A percentile compares a stretch with the other conserved stretches of the same genome.
These are phyloP conservation scores for Penicillium sp. DNA, from an alignment of 2,329 filamentous ascomycete genomes.

Conservation along the genomic window DNA sequence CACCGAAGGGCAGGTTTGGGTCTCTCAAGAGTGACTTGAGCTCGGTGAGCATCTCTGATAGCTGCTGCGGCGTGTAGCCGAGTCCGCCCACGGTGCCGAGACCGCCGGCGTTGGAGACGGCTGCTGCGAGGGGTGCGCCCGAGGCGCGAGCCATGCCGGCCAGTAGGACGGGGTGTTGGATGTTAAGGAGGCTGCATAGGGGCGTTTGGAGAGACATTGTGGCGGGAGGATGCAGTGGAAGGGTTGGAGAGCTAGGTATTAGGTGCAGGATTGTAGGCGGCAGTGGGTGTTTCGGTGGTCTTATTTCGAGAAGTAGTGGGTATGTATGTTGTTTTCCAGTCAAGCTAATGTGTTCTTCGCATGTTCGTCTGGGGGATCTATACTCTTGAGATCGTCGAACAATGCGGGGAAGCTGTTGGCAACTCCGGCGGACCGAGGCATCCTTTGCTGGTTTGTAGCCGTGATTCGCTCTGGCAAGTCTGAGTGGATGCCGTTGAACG, in stretches of 20 bases:
- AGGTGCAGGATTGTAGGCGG: not conserved
- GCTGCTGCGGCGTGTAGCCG: conserved; percentile 71
- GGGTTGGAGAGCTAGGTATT: not conserved
- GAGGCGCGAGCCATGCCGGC: conserved; percentile 92
- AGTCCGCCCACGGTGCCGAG: conserved; percentile 65
- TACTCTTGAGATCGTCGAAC: not conserved
- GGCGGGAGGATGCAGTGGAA: not conserved
- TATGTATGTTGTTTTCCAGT: not conserved
- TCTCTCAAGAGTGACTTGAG: conserved; percentile 72
- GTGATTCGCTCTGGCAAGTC: not conserved
- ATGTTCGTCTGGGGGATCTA: not conserved
- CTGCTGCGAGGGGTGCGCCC: conserved; percentile 75
- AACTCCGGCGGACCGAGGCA: conserved; percentile 24
- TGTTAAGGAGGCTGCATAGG: conserved; percentile 75
- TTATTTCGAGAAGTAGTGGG: not conserved
- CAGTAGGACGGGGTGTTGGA: conserved; percentile 85
- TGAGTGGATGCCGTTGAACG: not conserved
- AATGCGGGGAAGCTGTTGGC: conserved; percentile 18
- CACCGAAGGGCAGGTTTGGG: conserved; percentile 77
- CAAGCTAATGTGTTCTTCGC: not conserved
- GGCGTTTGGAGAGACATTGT: conserved; percentile 68
- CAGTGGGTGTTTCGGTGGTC: not conserved
- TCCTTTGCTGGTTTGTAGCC: not conserved
- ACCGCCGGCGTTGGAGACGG: conserved; percentile 85
- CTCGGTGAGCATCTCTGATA: conserved; percentile 80